These are phyloP conservation scores for Thalassiosira pacifica DNA, from an alignment of 352 stramenopile species.

Conservation along the genomic window DNA sequence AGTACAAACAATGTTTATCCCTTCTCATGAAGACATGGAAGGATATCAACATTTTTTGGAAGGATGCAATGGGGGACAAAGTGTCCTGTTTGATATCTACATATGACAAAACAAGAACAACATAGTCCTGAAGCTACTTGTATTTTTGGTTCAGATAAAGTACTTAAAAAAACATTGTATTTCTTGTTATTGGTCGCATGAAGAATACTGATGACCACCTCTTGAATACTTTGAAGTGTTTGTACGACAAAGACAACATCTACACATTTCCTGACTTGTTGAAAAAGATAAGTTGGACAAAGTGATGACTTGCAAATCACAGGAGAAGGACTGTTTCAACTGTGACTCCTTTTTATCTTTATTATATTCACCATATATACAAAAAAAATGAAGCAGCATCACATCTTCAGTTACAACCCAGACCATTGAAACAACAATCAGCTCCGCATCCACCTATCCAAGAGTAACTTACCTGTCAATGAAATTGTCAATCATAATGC, in stretches of 20 bases:
- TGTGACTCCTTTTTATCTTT: slow-evolving; percentile 1
- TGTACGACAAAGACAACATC: slow-evolving; percentile 13
- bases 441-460: neutral
- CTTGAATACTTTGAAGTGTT: slow-evolving; percentile 36
- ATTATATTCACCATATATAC: neutral
- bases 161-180: slow-evolving; percentile 49
- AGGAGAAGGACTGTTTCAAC: slow-evolving; percentile 18
- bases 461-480: neutral
- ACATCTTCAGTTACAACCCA: slow-evolving; percentile 2
- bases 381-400: slow-evolving; percentile 6
- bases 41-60: slow-evolving; percentile 3
- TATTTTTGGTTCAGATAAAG: slow-evolving; percentile 22
- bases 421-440: neutral
- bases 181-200: slow-evolving; percentile 41
- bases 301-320: neutral
- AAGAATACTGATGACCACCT: slow-evolving; percentile 43
- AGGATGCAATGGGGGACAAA: neutral
- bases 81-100: slow-evolving; percentile 37
- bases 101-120: slow-evolving; percentile 52
- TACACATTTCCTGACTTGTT: slow-evolving; percentile 10
- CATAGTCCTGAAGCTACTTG: slow-evolving; percentile 24
- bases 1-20: slow-evolving; percentile 10
- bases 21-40: slow-evolving; percentile 22
- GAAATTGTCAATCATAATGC: neutral
- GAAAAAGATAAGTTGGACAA: neutral